A percentile compares a stretch with the other conserved stretches of the same genome.
phyloP scores from a whole-genome alignment of 2,329 filamentous ascomycete genomes.

The Arachnomyces sp. region DNA sequence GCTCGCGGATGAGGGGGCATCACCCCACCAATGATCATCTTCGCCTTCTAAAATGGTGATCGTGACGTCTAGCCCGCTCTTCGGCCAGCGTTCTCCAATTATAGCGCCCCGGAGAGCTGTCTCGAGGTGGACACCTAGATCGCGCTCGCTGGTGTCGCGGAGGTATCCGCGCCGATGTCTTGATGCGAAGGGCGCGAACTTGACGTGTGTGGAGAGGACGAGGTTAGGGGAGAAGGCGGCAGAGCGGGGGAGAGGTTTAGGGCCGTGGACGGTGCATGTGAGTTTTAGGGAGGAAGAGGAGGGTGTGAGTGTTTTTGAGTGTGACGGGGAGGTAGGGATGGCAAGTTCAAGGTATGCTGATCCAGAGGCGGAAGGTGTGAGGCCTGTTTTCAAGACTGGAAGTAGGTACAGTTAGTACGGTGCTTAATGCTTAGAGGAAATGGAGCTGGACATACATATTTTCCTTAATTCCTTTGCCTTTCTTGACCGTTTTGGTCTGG shows the following conservation, averaged over 20 bases:
- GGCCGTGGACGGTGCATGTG: slow-evolving; percentile 86
- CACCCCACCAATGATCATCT: slow-evolving; percentile 63
- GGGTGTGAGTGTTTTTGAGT: slow-evolving; percentile 41
- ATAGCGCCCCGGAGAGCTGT: slow-evolving; percentile 81
- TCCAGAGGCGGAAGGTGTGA: slow-evolving; percentile 87
- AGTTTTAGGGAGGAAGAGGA: slow-evolving; percentile 70
- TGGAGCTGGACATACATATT: slow-evolving; percentile 60
- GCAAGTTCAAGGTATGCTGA: slow-evolving; percentile 59
- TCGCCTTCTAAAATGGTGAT: slow-evolving; percentile 91
- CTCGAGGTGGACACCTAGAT: slow-evolving; percentile 84
- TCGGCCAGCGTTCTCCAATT: slow-evolving; percentile 94
- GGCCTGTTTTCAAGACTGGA: slow-evolving; percentile 77
- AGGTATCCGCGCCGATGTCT: slow-evolving; percentile 74
- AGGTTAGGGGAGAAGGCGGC: slow-evolving; percentile 89
- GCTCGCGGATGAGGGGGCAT: slow-evolving; percentile 40
- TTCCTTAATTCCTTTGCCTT: slow-evolving; percentile 66
- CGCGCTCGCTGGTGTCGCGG: slow-evolving; percentile 75
- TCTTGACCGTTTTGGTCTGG: slow-evolving; percentile 49
- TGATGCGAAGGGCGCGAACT: slow-evolving; percentile 91
- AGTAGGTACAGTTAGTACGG: slow-evolving; percentile 2
- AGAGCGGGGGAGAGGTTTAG: slow-evolving; percentile 78
- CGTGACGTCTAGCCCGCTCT: slow-evolving; percentile 91
- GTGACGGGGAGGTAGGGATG: slow-evolving; percentile 36
- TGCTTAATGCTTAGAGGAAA: slow-evolving; percentile 2
- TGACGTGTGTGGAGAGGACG: slow-evolving; percentile 85